Evolutionary conservation across 2,329 filamentous ascomycete species (phyloP), one percentile per base, ranked within the genome.

Genomic region (Colletotrichum destructivum): DNA sequence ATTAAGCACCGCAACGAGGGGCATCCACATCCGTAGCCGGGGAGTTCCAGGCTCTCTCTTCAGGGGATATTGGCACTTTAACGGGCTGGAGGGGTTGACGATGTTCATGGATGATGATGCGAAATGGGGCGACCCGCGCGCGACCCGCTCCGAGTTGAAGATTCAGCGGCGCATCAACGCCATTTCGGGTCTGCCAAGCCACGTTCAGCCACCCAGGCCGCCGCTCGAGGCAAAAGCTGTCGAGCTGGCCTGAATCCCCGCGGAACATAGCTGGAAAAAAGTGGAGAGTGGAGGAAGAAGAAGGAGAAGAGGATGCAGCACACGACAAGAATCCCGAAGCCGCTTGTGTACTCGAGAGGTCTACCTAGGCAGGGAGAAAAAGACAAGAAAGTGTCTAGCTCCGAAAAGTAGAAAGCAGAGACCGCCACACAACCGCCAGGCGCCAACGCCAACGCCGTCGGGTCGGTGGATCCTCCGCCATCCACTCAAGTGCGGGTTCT

Each of bases 401-500:
- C n/a, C 4, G 7, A 21, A 13, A 7, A 15, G 49, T 9, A 52
- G 11, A 6, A 51, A 3, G 23, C 23, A 52, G 49, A 18, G 16
- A 13, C 51, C 52, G 21, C 31, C 18, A 55, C 35, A 70, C 47
- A 64, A 61, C 47, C 31, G 21, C 40, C 31, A 57, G 38, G 52
- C 49, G 56, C 35, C 8, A 38, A 38, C 23, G 68, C n/a, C 52
- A 69, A 59, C 56, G 49, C 56, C 63, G 57, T 51, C 63, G 49
- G 31, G n/a, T 57, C 67, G 57, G 51, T 38, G 52, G 18, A 11
- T 44, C 64, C 59, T 49, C 46, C 23, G 31, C 60, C 59, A 63
- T 69, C 65, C 64, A 71, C 52, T 64, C 57, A 63, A 59, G 69
- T 71, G 64, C 49, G 59, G 52, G 15, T 31, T 21, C 52, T 55